Conservation (phyloP, 2,329 filamentous ascomycete species). For the Claviceps purpurea region DNA sequence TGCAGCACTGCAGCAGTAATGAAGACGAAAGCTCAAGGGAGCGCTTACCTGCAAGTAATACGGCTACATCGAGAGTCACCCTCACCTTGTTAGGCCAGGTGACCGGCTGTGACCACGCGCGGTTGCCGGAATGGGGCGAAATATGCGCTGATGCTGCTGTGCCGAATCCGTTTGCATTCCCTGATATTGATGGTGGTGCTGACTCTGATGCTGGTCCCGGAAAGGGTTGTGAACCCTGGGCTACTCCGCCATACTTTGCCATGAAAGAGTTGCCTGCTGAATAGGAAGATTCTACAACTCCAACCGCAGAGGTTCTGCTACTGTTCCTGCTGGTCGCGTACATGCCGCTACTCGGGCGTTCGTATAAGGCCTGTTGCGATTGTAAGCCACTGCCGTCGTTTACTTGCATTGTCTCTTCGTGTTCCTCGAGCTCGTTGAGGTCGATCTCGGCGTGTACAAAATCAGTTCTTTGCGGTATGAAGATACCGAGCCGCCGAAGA, state of each 20-base stretch:
- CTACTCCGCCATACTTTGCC: neutral
- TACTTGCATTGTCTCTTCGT: neutral
- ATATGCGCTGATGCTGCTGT: neutral
- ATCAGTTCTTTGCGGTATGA: slow-evolving; percentile 46
- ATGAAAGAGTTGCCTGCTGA: neutral
- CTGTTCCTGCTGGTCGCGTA: slow-evolving; percentile 5
- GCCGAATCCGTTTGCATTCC: neutral
- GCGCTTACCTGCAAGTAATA: slow-evolving; percentile 20
- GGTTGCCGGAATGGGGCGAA: neutral
- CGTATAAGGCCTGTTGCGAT: neutral
- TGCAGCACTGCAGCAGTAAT: no score
- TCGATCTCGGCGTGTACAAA: slow-evolving; percentile 47
- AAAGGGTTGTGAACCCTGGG: neutral
- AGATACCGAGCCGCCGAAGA: slow-evolving; percentile 48
- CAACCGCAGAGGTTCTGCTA: slow-evolving; percentile 1
- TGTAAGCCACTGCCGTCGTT: neutral
- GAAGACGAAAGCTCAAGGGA: neutral
- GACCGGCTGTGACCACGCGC: slow-evolving; percentile 6
- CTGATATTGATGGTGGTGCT: neutral
- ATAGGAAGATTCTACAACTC: neutral
- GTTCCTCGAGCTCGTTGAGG: slow-evolving; percentile 22
- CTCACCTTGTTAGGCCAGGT: slow-evolving; percentile 16
- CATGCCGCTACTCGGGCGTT: neutral
- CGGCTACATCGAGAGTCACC: slow-evolving; percentile 22
- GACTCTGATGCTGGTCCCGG: neutral